Base-by-base conservation (phyloP, 768 basidiomycete species). In the Kwoniella botswanensis region DNA sequence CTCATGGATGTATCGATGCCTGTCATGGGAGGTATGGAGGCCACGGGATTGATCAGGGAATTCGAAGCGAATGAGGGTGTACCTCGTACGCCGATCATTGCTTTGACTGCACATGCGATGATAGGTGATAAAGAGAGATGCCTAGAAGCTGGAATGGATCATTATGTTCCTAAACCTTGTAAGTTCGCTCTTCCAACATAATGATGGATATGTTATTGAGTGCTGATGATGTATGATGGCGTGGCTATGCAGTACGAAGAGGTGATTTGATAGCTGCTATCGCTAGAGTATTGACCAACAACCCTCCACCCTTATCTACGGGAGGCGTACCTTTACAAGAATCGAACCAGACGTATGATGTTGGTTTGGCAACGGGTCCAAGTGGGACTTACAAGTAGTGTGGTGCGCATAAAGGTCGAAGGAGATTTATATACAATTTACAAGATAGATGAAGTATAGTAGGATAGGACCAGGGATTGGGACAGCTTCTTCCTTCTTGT, bases 11-110 rank as follows among this genome's bases (percentile, higher is more conserved):
- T 97, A 15, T 97, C 94, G 52, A 84, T 84, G 84, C 84, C 84
- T 22, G 80, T 81, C 84, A 98, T 98, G 93, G 94, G 95, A 61
- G 95, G 96, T 73, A 93, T 96, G 90, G 95, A 99, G 84, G 93
- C 96, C 1, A 99, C 97, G 0, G 91, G 94, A 74, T 86, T 93
- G 68, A 97, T 98, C 71, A 89, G 96, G 63, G 88, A 89, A 46
- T 93, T 90, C 79, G 96, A 98, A 85, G 85, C 87, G 81, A 87
- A 90, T 72, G 89, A 89, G 73, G 87, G 89, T 9, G 85, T 93
- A 41, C 80, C 88, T 17, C 87, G 90, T 2, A 93, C 90, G 6
- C 96, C 97, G 0, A 98, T 99, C 76, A 93, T 98, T 77, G 97
- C 97, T 0, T 86, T 99, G 52, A 98, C 97, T 1, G 96, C 96